Percentiles rank a stretch among this genome's conserved stretches.
Evolutionary conservation across 352 stramenopile species (phyloP).

Genomic region (Discostella stelligera): DNA sequence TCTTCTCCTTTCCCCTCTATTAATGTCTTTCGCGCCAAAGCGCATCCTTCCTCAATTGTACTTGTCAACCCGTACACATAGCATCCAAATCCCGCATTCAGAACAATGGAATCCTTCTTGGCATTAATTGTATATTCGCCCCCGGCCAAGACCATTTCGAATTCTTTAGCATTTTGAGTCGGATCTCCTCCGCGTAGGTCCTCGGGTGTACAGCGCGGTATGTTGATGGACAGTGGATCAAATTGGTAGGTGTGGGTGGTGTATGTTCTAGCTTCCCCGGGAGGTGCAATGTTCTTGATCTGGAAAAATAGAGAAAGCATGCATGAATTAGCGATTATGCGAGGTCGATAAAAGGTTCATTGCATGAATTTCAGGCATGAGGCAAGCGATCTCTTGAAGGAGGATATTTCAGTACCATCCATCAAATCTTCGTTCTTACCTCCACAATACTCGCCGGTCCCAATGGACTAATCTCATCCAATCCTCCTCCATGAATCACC

Average conservation of each 20-base stretch:
- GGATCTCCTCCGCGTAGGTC: conserved; percentile 95
- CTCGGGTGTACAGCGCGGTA: conserved; percentile 89
- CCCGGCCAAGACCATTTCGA: conserved; percentile 87
- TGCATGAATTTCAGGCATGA: background rate
- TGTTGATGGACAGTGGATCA: conserved; percentile 86
- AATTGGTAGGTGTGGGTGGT: conserved; percentile 82
- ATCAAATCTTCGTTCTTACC: conserved; percentile 33
- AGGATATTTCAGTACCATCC: too few relatives aligned
- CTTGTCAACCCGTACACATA: conserved; percentile 92
- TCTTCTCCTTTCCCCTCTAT: conserved; percentile 72
- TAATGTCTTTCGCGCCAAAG: conserved; percentile 72
- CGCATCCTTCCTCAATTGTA: conserved; percentile 77
- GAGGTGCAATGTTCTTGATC: conserved; percentile 82
- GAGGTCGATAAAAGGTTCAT: conserved; percentile 1
- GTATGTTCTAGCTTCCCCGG: conserved; percentile 78
- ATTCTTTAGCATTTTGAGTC: conserved; percentile 89
- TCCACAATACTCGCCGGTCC: conserved; percentile 86
- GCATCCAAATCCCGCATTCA: conserved; percentile 96
- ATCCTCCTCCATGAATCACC: conserved; percentile 95
- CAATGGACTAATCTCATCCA: conserved; percentile 98
- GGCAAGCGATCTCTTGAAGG: background rate
- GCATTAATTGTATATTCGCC: conserved; percentile 89
- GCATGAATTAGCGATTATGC: conserved; percentile 1
- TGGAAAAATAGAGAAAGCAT: conserved; percentile 28
- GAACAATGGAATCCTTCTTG: conserved; percentile 95